Evolutionary conservation across 768 basidiomycete genomes (phyloP), one percentile per base, ranked within the genome.

Genomic region (Suillus placidus): DNA sequence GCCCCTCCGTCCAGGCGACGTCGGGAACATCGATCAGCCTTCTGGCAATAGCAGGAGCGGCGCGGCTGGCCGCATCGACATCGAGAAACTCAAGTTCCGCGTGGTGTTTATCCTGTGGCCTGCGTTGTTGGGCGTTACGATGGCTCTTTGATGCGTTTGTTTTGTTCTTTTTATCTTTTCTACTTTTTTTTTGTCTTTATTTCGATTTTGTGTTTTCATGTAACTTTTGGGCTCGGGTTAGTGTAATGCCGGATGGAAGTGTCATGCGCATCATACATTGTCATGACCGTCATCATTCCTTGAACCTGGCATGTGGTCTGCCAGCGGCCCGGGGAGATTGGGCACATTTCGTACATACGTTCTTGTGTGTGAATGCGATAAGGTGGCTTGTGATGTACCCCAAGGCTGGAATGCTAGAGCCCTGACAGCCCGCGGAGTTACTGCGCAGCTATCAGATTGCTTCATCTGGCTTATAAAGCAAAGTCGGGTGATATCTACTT

Each of bases 71-170:
- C 71, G 74, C 8, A 52, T 78, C 26, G 73, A 79, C 60, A 65
- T 77, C 23, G 80, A 79, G 61, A 75, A 73, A 68, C 70, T 80
- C 66, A 82, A 80, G 68, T 84, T 85, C 71, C 73, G 80, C 12
- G 66, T 86, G 56, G 78, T 84, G 66, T 85, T 84, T 63, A 77
- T 87, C 66, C 73, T 84, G 30, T 87, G 86, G 84, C 85, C 87
- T 40, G 80, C 84, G 8, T 71, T 88, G 61, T 77, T 88, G 62
- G 88, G 87, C 2, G 74, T 87, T 54, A 81, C 83, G 42, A 82
- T 88, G 82, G 85, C 85, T 6, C 69, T 86, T 38, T 23, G 18
- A 7, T 64, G 34, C n/a, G 16, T 45, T 18, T 64, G 52, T n/a
- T n/a, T n/a, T n/a, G n/a, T n/a, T 64, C 9, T 30, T 34, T 20